Conservation (phyloP, 1,284 basidiomycete genomes). For the Naganishia cerealis region DNA sequence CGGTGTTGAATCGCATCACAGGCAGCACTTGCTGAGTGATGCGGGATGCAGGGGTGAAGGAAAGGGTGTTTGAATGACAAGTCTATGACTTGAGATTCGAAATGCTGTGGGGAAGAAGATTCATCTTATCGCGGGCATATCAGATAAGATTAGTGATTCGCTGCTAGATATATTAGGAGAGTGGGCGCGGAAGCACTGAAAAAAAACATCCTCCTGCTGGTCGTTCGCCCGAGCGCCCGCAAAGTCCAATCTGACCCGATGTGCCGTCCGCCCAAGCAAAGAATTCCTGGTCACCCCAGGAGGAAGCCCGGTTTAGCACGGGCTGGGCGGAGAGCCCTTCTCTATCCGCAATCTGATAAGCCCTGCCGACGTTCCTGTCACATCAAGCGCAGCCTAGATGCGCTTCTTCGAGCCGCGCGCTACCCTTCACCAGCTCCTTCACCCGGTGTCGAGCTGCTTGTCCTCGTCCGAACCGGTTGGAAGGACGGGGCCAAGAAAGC, state of each 20-base stretch:
- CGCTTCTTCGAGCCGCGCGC: no score
- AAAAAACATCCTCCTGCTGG: not conserved
- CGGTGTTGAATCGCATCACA: conserved; percentile 11
- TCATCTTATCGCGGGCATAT: conserved; percentile 12
- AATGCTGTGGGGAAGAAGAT: no score
- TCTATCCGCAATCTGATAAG: conserved; percentile 1
- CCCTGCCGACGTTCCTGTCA: not conserved
- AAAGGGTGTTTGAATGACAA: not conserved
- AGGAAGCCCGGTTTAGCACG: not conserved
- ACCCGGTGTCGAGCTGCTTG: no score
- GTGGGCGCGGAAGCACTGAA: not conserved
- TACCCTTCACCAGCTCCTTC: no score
- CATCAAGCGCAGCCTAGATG: not conserved
- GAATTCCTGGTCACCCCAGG: not conserved
- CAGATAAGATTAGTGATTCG: conserved; percentile 24
- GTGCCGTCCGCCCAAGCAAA: not conserved
- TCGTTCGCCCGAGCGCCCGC: not conserved
- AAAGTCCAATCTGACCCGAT: conserved; percentile 27
- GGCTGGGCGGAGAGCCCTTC: conserved; percentile 2
- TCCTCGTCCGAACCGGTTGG: no score
- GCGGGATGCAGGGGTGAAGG: not conserved
- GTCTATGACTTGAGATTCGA: not conserved
- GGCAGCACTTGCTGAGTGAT: not conserved
- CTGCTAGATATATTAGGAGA: conserved; percentile 4
- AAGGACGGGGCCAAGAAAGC: no score